Base-by-base conservation (phyloP, 1,284 basidiomycete species). In the Ceratobasidium sp. region DNA sequence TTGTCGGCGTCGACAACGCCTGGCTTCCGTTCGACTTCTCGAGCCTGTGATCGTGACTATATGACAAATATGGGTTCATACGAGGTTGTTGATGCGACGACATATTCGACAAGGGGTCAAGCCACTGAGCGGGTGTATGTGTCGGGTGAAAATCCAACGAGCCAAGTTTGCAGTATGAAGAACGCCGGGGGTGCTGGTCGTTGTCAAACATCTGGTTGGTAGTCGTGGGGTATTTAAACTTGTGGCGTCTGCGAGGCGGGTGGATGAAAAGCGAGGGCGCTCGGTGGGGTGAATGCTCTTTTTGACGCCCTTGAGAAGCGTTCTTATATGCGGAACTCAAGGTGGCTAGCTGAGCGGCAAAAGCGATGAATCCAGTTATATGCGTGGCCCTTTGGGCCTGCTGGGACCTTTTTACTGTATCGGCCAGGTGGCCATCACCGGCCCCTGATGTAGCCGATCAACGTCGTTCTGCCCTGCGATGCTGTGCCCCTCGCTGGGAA, bases 191-290 rank as follows among this genome's bases (percentile, higher is more conserved):
- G 29, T 31, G 53, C 9, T 56, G 29, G 29, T 29, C 31, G 27
- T 14, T 1, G 27, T 11, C 5, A 16, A 31, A 31, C 27, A 6
- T 31, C 27, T 27, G 16, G 29, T 6, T 56, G 53, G 11, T 9
- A 24, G 22, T 56, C 22, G 14, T 7, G 29, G 24, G 22, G 19
- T 16, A 37, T 37, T 37, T 59, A n/a, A 59, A 59, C 14, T 14
- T 19, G 27, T 56, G n/a, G 56, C 56, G 56, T 59, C 34, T 59
- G 19, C 19, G 5, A 34, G 31, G 6, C n/a, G 11, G 56, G 37
- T 39, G 14, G 16, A 29, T 31, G 27, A 59, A 59, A 59, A 59
- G 56, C 56, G 19, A 59, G 16, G 34, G n/a, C 34, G 53, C 56
- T 39, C 56, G 19, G 27, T 13, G 31, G 34, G 6, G 8, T 22